Evolutionary conservation across 371 early-diverging fungal genomes (phyloP).

Genomic region (Mortierella sp.): DNA sequence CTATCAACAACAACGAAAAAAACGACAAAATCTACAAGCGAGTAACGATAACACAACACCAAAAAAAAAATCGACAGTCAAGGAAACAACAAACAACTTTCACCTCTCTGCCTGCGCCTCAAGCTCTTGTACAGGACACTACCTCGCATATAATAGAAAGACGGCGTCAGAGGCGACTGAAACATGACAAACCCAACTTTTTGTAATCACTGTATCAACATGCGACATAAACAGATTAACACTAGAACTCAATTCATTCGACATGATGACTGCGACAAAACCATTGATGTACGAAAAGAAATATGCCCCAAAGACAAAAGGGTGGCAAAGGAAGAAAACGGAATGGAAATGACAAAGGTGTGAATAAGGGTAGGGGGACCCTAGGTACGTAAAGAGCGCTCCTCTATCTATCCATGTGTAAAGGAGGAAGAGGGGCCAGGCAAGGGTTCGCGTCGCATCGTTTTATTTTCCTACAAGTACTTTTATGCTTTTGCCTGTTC

Average conservation of each 20-base stretch:
- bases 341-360: background rate
- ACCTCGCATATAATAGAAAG: no score
- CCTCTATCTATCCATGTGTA: conserved; percentile 9
- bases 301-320: background rate
- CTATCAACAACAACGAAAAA: background rate
- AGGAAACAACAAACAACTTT: background rate
- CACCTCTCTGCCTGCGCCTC: background rate
- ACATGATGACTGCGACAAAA: background rate
- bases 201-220: no score
- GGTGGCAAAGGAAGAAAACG: background rate
- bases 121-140: no score
- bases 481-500: background rate
- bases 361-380: background rate
- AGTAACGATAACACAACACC: background rate
- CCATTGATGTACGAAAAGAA: background rate
- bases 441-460: background rate
- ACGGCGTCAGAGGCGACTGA: no score
- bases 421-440: background rate
- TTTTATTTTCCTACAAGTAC: background rate
- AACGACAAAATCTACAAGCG: background rate
- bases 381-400: background rate
- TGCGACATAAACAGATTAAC: background rate
- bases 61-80: background rate
- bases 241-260: background rate
- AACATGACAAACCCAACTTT: no score